phyloP scores from a whole-genome alignment of 2,329 filamentous ascomycete genomes.

The Coleophoma crateriformis region DNA sequence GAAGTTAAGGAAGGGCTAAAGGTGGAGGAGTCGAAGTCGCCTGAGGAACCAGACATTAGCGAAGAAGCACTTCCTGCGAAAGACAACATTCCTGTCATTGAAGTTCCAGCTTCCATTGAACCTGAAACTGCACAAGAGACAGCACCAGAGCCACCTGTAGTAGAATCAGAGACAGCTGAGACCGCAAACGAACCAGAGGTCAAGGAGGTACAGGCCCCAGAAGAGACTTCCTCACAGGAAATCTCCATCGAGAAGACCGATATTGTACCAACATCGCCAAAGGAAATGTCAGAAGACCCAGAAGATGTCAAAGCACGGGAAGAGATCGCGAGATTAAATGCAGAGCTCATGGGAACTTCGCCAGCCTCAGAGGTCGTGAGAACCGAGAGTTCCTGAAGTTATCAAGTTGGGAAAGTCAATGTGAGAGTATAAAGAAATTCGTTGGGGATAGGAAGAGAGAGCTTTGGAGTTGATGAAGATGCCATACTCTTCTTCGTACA shows the following conservation, averaged over 20 bases:
- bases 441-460: too few species aligned
- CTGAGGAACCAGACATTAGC: too few species aligned
- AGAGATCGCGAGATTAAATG: constrained; percentile 21
- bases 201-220: not conserved
- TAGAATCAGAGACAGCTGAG: not conserved
- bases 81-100: too few species aligned
- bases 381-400: not conserved
- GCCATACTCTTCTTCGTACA: too few species aligned
- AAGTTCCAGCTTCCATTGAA: too few species aligned
- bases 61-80: too few species aligned
- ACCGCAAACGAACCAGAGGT: not conserved
- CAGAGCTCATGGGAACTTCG: constrained; percentile 12
- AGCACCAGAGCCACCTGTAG: not conserved
- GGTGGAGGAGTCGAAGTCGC: too few species aligned
- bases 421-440: too few species aligned
- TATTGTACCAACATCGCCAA: not conserved
- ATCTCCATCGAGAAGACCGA: too few species aligned
- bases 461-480: too few species aligned
- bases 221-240: not conserved
- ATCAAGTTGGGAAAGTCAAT: too few species aligned
- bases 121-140: not conserved
- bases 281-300: constrained; percentile 9
- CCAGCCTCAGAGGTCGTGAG: not conserved
- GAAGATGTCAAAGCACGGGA: constrained; percentile 18
- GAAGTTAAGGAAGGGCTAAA: constrained; percentile 1